Percentiles rank a stretch among this genome's conserved stretches.
phyloP scores from a whole-genome alignment of 352 stramenopile genomes.

The Halophytophthora batemanensis region DNA sequence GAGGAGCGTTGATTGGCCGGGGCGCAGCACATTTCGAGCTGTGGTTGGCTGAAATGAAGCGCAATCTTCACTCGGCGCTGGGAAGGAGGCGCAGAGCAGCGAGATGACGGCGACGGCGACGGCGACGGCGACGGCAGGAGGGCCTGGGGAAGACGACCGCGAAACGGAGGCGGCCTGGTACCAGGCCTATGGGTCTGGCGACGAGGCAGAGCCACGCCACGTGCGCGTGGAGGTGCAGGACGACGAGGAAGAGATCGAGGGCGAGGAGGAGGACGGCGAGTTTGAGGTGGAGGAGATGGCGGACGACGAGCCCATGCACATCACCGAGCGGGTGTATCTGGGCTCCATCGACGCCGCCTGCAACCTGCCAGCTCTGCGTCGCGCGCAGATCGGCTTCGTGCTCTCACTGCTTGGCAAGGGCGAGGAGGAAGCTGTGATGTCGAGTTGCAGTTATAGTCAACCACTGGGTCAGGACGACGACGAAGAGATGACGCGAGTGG shows the following conservation, averaged over 20 bases:
- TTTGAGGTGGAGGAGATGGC: constrained; percentile 53
- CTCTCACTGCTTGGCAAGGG: constrained; percentile 40
- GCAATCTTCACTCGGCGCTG: too few relatives aligned
- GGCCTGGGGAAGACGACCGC: neutral
- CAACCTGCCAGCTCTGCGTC: constrained; percentile 36
- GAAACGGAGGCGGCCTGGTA: constrained; percentile 12
- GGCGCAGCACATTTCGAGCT: too few relatives aligned
- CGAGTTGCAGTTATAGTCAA: constrained; percentile 2
- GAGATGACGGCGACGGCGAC: constrained; percentile 7
- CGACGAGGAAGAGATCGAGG: constrained; percentile 14
- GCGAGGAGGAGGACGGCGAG: constrained; percentile 37
- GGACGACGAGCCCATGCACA: constrained; percentile 60
- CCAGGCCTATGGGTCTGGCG: constrained; percentile 9
- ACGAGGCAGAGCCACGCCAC: constrained; percentile 5
- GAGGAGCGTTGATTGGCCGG: too few relatives aligned
- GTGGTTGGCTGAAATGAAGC: too few relatives aligned
- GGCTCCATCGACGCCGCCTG: constrained; percentile 67
- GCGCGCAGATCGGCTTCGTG: constrained; percentile 32
- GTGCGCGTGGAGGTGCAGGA: neutral
- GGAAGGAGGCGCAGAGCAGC: too few relatives aligned
- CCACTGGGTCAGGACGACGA: too few relatives aligned
- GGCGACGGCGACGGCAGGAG: constrained; percentile 7
- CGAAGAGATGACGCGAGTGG: constrained; percentile 11
- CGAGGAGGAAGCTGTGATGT: constrained; percentile 19
- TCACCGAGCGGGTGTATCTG: constrained; percentile 42